Percentiles rank a stretch among this genome's conserved stretches.
These are phyloP conservation scores for Albophoma yamanashiensis DNA, from an alignment of 2,329 filamentous ascomycete genomes.

Conservation along the genomic window DNA sequence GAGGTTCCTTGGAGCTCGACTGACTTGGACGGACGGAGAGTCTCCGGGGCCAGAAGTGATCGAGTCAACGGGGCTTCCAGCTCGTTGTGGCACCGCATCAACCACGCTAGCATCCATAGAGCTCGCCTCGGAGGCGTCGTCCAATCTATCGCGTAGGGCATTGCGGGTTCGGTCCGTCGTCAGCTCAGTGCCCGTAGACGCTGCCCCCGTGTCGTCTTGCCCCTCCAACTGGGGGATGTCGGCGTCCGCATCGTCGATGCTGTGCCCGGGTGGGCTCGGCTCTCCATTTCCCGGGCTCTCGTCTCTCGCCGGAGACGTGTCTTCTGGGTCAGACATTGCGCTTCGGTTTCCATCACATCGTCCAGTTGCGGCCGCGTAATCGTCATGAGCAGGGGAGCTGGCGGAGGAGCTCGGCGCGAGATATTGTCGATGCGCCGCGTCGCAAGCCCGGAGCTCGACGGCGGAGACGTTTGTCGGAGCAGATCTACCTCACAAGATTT, in stretches of 20 bases:
- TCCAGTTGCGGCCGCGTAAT: not conserved
- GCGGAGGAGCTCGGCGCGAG: not conserved
- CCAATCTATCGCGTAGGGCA: conserved; percentile 29
- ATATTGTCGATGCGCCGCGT: not conserved
- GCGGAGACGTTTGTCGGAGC: not conserved
- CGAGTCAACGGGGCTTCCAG: conserved; percentile 59
- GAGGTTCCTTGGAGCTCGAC: conserved; percentile 9
- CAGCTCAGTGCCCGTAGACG: conserved; percentile 7
- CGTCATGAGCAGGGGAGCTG: not conserved
- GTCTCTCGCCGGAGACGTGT: conserved; percentile 29
- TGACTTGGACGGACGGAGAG: conserved; percentile 71
- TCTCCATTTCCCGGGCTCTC: conserved; percentile 30
- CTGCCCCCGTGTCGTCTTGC: conserved; percentile 1
- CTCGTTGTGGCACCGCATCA: conserved; percentile 41
- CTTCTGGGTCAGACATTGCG: conserved; percentile 39
- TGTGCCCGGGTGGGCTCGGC: conserved; percentile 14
- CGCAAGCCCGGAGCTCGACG: not conserved
- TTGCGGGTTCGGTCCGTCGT: conserved; percentile 32
- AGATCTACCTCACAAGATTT: not conserved
- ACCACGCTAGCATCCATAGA: conserved; percentile 35
- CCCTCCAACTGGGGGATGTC: conserved; percentile 10
- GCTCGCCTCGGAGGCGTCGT: conserved; percentile 39
- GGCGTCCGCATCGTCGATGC: conserved; percentile 3
- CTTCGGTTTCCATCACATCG: conserved; percentile 27
- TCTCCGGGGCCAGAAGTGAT: conserved; percentile 69